A percentile compares a stretch with the other conserved stretches of the same genome.
phyloP scores from a whole-genome alignment of 495 filamentous ascomycete genomes.

The Daldinia childiae region DNA sequence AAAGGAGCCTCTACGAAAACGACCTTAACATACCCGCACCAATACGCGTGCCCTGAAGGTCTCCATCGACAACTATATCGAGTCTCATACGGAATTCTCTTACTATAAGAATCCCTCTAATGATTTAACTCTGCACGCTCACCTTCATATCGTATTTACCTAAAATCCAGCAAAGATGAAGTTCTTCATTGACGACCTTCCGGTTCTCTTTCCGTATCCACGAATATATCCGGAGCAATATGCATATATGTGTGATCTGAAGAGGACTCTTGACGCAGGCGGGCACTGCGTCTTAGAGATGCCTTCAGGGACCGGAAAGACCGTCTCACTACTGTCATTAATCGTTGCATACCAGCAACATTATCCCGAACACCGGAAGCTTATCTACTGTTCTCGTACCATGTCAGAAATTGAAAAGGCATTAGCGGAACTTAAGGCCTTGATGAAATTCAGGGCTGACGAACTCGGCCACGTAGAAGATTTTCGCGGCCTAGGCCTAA shows the following conservation, averaged over 20 bases:
- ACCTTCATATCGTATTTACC: background rate
- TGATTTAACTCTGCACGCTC: background rate
- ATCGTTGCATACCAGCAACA: constrained; percentile 97
- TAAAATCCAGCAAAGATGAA: constrained; percentile 70
- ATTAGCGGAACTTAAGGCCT: constrained; percentile 83
- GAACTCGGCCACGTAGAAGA: constrained; percentile 90
- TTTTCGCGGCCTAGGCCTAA: constrained; percentile 89
- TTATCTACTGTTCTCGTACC: constrained; percentile 98
- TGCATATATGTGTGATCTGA: constrained; percentile 96
- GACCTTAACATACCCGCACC: background rate
- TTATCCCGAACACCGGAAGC: constrained; percentile 88
- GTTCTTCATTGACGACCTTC: constrained; percentile 96
- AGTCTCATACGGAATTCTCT: background rate
- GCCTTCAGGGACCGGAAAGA: constrained; percentile 99
- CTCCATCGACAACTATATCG: background rate
- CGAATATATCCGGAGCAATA: constrained; percentile 85
- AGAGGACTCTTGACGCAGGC: constrained; percentile 91
- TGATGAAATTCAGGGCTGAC: constrained; percentile 93
- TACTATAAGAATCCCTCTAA: background rate
- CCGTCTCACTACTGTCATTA: constrained; percentile 90
- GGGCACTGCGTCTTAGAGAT: constrained; percentile 99
- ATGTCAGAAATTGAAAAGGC: constrained; percentile 98
- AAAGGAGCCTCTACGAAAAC: background rate
- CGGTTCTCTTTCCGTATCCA: constrained; percentile 96
- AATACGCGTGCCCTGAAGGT: background rate